Base-by-base conservation (phyloP, 257 asterid genomes). In the Fraxinus americana region DNA sequence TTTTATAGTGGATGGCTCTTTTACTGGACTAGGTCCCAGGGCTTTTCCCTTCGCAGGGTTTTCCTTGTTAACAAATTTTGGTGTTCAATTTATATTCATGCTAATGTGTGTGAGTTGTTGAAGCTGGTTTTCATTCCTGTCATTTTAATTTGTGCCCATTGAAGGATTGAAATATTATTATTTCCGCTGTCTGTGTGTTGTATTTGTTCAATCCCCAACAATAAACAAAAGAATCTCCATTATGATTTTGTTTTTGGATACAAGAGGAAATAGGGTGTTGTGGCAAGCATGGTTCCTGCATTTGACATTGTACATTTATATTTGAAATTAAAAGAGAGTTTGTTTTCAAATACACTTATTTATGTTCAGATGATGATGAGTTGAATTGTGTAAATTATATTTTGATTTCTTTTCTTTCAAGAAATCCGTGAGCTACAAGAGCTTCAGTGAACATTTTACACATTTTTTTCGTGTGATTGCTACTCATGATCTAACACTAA, bases 371-470 rank as follows among this genome's bases (percentile, higher is more conserved):
- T 63, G 5, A n/a, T 25, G 34, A 57, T 21, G 34, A n/a, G 67
- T 61, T 27, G 32, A 9, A 35, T 63, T 11, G 69, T 23, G 30
- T 25, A 30, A 30, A 30, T 30, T 30, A 30, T 5, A 63, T 10
- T 25, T 63, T 25, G 17, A 61, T n/a, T 41, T 72, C 17, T 19
- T 76, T n/a, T 74, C 35, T 77, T 80, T 36, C 90, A 96, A 98
- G 99, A 96, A 91, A 87, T 89, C 61, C 99, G 99, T 6, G 98
- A 96, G 81, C 77, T 92, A 84, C 95, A 88, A 81, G 99, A 96
- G 70, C 98, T 96, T 75, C 98, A 96, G 83, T 86, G 89, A 54
- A 85, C 86, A 25, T 89, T 93, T 73, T 90, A 89, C 85, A 89
- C 97, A 65, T 96, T 92, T 67, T 88, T 96, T 30, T 30, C 27